Conservation (phyloP, 1,284 basidiomycete genomes). For the Leccinum variabile region DNA sequence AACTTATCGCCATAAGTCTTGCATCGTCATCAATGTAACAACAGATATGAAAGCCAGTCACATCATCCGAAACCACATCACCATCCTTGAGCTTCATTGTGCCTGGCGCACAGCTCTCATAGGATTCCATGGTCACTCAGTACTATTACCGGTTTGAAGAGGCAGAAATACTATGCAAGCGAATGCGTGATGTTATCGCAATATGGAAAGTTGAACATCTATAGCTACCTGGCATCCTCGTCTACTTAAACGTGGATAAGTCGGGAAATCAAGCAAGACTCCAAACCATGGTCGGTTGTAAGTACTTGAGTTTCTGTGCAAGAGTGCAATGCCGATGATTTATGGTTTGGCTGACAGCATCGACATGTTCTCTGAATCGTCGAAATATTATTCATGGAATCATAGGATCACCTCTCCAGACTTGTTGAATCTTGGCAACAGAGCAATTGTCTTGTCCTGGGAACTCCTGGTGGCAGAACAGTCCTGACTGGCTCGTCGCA, state of each 20-base stretch:
- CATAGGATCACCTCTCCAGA: slow-evolving; percentile 9
- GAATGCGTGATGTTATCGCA: neutral
- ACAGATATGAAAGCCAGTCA: neutral
- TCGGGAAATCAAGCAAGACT: slow-evolving; percentile 11
- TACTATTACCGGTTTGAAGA: neutral
- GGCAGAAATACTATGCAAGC: slow-evolving; percentile 7
- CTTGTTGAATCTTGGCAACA: slow-evolving; percentile 1
- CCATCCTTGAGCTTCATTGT: no score
- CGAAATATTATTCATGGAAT: slow-evolving; percentile 3
- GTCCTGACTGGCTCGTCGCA: no score
- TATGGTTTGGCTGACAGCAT: neutral
- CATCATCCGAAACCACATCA: neutral
- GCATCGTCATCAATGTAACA: neutral
- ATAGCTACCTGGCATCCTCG: slow-evolving; percentile 9
- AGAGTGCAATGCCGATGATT: neutral
- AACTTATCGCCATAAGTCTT: neutral
- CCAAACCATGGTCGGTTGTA: slow-evolving; percentile 12
- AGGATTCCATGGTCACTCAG: neutral
- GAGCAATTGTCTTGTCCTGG: neutral
- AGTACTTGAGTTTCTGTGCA: neutral
- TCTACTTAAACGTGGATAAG: slow-evolving; percentile 4
- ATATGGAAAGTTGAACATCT: slow-evolving; percentile 7
- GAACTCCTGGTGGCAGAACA: no score
- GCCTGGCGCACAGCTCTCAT: no score
- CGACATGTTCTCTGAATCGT: neutral